Evolutionary conservation across 768 basidiomycete species (phyloP).

Genomic region (Hortiboletus campestris): DNA sequence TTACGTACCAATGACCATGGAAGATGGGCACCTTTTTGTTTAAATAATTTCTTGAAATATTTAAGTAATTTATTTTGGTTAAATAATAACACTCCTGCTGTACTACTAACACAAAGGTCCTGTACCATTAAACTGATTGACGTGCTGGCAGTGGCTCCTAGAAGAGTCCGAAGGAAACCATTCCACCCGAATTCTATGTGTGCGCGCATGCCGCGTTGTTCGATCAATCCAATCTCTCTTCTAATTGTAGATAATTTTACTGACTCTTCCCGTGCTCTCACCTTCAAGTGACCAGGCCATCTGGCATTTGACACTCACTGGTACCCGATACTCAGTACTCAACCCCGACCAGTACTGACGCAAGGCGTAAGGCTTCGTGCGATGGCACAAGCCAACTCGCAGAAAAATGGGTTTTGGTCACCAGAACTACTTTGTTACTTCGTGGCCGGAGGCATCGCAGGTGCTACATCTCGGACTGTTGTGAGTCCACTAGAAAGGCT

Average conservation of each 20-base stretch:
- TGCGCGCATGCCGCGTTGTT: not conserved
- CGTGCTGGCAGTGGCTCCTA: no score
- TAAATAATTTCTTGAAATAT: not conserved
- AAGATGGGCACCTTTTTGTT: no score
- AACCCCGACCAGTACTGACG: conserved; percentile 3
- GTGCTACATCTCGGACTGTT: conserved; percentile 80
- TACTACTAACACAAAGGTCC: no score
- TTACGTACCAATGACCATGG: no score
- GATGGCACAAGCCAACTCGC: conserved; percentile 26
- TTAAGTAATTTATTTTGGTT: not conserved
- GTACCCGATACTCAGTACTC: not conserved
- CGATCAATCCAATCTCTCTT: not conserved
- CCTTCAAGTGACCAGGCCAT: not conserved
- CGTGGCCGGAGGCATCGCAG: conserved; percentile 53
- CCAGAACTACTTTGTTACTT: conserved; percentile 45
- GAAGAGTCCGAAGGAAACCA: not conserved
- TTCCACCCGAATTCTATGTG: not conserved
- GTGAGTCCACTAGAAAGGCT: conserved; percentile 90
- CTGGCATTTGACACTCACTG: not conserved
- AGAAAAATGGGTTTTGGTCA: conserved; percentile 30
- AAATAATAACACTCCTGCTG: not conserved
- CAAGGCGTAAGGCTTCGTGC: conserved; percentile 5
- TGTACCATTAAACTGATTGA: not conserved
- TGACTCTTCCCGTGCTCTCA: conserved; percentile 11
- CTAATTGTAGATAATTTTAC: not conserved